Base-by-base conservation (phyloP, 257 asterid genomes). In the Euphrasia confusa region DNA sequence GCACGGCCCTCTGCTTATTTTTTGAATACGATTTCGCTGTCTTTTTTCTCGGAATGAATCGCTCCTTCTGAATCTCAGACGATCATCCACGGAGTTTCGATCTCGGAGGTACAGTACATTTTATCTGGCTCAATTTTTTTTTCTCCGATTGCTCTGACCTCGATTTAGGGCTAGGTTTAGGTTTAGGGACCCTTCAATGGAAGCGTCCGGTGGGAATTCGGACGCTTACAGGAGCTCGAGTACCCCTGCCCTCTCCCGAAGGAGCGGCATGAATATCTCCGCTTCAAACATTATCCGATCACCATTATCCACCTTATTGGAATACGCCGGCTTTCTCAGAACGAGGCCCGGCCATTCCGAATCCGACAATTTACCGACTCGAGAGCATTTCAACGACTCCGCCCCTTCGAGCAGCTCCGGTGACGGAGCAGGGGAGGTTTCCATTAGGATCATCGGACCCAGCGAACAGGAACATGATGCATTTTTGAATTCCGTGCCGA, bases 151-250 rank as follows among this genome's bases (percentile, higher is more conserved):
- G 27, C 10, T 56, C 54, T 9, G 17, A 52, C 60, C 2, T 65
- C 67, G 68, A 35, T 74, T 74, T 73, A 74, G 86, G 84, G 79
- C 64, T 75, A 75, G 88, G 90, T 71, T 69, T 75, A 80, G 86
- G 83, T 59, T 45, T 66, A 72, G 87, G 79, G 69, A 86, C 37
- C 75, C 82, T 60, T 53, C 77, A 58, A 84, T 84, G 94, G 95
- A 84, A 77, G 84, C 90, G 82, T 79, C 95, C 84, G 83, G 77
- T 53, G 71, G 70, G 50, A 82, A 82, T 74, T 79, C 87, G 81
- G 95, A 84, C 82, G 84, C 87, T 42, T 72, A 77, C 72, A 68
- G 90, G 69, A 73, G 35, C 68, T 73, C 73, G 10, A 40, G 61
- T 12, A 54, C 57, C 58, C 52, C 70, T 60, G 35, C 68, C 68